Evolutionary conservation across 2,329 filamentous ascomycete species (phyloP), one percentile per base, ranked within the genome.

Genomic region (Aspergillus brunneoviolaceus): DNA sequence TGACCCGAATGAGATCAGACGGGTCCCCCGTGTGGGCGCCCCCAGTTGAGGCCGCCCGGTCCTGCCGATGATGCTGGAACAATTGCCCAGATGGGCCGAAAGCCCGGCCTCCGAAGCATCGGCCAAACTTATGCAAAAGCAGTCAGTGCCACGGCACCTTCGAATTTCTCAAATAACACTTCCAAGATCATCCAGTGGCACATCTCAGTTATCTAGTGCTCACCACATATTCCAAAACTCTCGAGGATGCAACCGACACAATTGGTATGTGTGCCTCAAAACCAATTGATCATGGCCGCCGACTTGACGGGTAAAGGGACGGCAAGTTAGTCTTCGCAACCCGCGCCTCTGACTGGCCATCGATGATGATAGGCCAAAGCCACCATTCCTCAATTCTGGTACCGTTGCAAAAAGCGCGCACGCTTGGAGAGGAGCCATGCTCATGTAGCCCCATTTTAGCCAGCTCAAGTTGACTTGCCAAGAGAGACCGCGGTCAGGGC

Each of bases 321-420:
- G 39, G 39, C 39, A 45, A 45, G 39, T 45, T 19, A 45, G 39
- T 19, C 14, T 45, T 45, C 14, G 39, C 55, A 51, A 50, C 29
- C 55, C 42, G 55, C 48, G 21, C 47, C 33, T 51, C 48, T 47
- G 29, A 57, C 47, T 57, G 55, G 55, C 47, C 47, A 23, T 25
- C 55, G 9, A 16, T 19, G 45, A 50, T 25, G 6, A 14, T 11
- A 55, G 52, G 5, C 33, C 14, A 2, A 45, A 45, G 39, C 39
- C 39, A 45, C 39, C 39, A 45, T 45, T 45, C 39, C 16, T 45
- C 39, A 7, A 19, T 16, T 45, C 16, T 29, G 12, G 4, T 10
- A 10, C 14, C 19, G 16, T n/a, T 45, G 39, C 39, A 45, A 16
- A n/a, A 45, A 45, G 16, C 14, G 39, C 39, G 39, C 39, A 45